Evolutionary conservation across 192 early-diverging fungal species (phyloP).

Genomic region (Glomus cerebriforme): DNA sequence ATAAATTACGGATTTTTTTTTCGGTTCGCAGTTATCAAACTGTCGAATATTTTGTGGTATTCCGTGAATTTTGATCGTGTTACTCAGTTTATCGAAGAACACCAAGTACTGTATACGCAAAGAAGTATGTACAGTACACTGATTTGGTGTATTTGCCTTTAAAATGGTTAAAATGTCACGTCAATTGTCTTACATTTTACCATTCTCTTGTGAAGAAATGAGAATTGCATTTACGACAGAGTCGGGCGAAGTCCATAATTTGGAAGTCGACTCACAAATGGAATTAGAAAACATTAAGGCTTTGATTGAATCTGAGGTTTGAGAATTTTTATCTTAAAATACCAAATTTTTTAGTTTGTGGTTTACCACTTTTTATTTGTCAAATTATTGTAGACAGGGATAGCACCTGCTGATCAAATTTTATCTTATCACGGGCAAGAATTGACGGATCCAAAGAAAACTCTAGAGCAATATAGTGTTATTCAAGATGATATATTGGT

Average conservation of each 20-base stretch:
- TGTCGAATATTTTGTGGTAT: not conserved
- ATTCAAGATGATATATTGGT: constrained; percentile 75
- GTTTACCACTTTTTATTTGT: not conserved
- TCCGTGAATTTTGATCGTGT: not conserved
- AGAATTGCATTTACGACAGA: constrained; percentile 60
- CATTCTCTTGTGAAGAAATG: constrained; percentile 44
- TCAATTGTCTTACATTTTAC: not conserved
- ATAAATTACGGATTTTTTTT: too few species aligned
- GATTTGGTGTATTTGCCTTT: constrained; percentile 2
- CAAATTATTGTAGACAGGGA: constrained; percentile 53
- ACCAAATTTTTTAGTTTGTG: not conserved
- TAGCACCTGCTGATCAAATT: constrained; percentile 62
- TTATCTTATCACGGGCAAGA: constrained; percentile 68
- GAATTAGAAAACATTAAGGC: constrained; percentile 77
- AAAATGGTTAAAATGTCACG: not conserved
- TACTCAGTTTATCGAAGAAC: not conserved
- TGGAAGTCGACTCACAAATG: constrained; percentile 77
- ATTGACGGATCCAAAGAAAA: constrained; percentile 61
- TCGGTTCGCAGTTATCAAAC: too few species aligned
- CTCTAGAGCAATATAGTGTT: constrained; percentile 68
- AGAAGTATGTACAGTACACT: not conserved
- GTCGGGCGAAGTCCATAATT: constrained; percentile 57
- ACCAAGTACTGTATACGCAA: not conserved
- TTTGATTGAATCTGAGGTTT: constrained; percentile 81
- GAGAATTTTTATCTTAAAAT: not conserved